phyloP scores from a whole-genome alignment of 2,329 filamentous ascomycete species.

The Claviceps spartinae region DNA sequence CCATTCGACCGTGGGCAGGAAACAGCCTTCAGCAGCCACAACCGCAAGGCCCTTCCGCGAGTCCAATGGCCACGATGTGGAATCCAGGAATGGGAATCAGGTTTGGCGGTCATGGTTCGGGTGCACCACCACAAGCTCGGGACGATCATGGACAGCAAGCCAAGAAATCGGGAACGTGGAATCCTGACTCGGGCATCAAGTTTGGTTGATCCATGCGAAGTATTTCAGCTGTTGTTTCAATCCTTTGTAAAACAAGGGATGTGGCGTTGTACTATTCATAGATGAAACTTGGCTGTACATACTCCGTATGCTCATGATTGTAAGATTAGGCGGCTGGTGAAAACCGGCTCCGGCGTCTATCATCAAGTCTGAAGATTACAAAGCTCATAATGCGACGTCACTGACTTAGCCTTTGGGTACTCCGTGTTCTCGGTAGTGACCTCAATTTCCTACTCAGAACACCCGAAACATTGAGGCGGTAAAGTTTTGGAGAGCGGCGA shows the following conservation, averaged over 20 bases:
- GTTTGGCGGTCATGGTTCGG: slow-evolving; percentile 40
- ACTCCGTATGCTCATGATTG: too few relatives aligned
- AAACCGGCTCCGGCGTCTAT: too few relatives aligned
- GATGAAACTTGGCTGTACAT: not conserved
- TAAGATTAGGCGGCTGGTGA: too few relatives aligned
- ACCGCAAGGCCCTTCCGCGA: slow-evolving; percentile 30
- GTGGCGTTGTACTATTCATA: not conserved
- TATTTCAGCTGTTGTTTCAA: not conserved
- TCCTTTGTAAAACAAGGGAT: not conserved
- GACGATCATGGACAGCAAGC: slow-evolving; percentile 12
- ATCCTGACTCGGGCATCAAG: slow-evolving; percentile 42
- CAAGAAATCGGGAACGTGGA: slow-evolving; percentile 36
- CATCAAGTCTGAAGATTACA: too few relatives aligned
- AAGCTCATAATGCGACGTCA: too few relatives aligned
- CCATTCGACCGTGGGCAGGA: slow-evolving; percentile 46
- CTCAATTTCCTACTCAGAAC: too few relatives aligned
- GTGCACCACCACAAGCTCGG: slow-evolving; percentile 8
- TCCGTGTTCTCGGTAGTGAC: not conserved
- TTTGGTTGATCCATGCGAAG: slow-evolving; percentile 28
- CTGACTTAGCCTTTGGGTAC: not conserved
- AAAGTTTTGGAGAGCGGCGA: too few relatives aligned
- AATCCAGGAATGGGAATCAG: slow-evolving; percentile 68
- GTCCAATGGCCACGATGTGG: slow-evolving; percentile 38
- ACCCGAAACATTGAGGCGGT: too few relatives aligned
- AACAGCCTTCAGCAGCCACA: slow-evolving; percentile 42